These are phyloP conservation scores for Russula ochroleuca DNA, from an alignment of 768 basidiomycete genomes.

Conservation along the genomic window DNA sequence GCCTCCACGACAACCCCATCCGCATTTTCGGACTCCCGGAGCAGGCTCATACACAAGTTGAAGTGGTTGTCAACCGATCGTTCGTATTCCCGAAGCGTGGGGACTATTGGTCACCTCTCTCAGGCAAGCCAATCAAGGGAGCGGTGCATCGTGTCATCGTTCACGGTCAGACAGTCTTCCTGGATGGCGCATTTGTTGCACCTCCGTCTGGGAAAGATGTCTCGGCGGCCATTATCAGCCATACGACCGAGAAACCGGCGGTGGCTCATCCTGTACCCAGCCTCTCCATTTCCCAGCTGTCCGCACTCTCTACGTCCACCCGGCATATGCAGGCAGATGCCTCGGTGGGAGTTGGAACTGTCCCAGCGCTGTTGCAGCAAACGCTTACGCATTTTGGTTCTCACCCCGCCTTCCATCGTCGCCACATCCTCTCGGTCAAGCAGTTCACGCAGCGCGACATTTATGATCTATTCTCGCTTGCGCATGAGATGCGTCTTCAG, in stretches of 20 bases:
- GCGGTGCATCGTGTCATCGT: conserved; percentile 87
- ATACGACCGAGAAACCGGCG: conserved; percentile 13
- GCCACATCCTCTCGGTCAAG: conserved; percentile 91
- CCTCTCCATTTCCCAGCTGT: conserved; percentile 6
- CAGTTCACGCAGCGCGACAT: conserved; percentile 87
- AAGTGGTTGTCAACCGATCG: conserved; percentile 83
- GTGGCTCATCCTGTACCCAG: conserved; percentile 1
- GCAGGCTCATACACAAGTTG: conserved; percentile 80
- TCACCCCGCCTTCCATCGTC: conserved; percentile 86
- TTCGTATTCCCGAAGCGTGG: conserved; percentile 49
- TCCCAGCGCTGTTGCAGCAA: conserved; percentile 35
- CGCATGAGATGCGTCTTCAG: conserved; percentile 94
- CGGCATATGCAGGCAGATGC: conserved; percentile 12
- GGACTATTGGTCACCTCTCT: conserved; percentile 80
- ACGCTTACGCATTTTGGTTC: conserved; percentile 49
- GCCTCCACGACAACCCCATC: conserved; percentile 88
- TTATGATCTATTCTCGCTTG: conserved; percentile 89
- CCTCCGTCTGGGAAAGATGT: conserved; percentile 65
- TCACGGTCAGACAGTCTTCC: conserved; percentile 81
- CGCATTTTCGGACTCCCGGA: conserved; percentile 89
- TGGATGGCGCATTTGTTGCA: conserved; percentile 74
- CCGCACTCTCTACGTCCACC: conserved; percentile 8
- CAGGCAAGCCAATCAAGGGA: conserved; percentile 57
- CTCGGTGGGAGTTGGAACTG: conserved; percentile 1
- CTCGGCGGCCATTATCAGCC: conserved; percentile 45